These are phyloP conservation scores for Baudoinia panamericana DNA, from an alignment of 495 filamentous ascomycete genomes.

Conservation along the genomic window DNA sequence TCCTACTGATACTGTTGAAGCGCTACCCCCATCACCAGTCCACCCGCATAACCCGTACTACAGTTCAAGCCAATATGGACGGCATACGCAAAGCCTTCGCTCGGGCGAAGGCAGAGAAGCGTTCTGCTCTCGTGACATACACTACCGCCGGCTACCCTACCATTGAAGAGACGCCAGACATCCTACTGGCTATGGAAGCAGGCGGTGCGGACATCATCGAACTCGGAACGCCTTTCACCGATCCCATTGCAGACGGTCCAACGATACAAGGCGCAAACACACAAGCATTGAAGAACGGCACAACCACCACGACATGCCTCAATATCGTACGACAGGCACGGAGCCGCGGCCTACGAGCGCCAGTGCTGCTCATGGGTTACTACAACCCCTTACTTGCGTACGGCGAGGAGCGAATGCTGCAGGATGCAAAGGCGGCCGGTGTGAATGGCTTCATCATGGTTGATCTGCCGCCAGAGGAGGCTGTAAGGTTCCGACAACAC, in stretches of 20 bases:
- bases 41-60: no score
- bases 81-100: slow-evolving; percentile 74
- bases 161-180: slow-evolving; percentile 64
- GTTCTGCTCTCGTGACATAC: slow-evolving; percentile 77
- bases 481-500: slow-evolving; percentile 73
- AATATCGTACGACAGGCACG: slow-evolving; percentile 69
- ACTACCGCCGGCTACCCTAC: slow-evolving; percentile 89
- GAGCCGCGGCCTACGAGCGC: slow-evolving; percentile 58
- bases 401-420: slow-evolving; percentile 77
- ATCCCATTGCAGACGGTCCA: slow-evolving; percentile 46
- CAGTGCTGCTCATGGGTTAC: slow-evolving; percentile 94
- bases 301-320: slow-evolving; percentile 63
- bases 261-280: slow-evolving; percentile 49
- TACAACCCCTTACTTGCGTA: slow-evolving; percentile 92
- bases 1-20: no score
- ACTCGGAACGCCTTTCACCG: slow-evolving; percentile 87
- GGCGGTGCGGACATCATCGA: slow-evolving; percentile 88
- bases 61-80: slow-evolving; percentile 51
- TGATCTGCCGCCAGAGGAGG: slow-evolving; percentile 93
- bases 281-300: slow-evolving; percentile 71
- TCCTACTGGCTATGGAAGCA: slow-evolving; percentile 78
- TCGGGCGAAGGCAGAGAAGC: slow-evolving; percentile 28
- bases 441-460: slow-evolving; percentile 98
- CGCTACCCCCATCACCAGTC: no score
- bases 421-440: slow-evolving; percentile 72